phyloP scores from a whole-genome alignment of 352 stramenopile genomes.

The Phytopythium kandeliae region DNA sequence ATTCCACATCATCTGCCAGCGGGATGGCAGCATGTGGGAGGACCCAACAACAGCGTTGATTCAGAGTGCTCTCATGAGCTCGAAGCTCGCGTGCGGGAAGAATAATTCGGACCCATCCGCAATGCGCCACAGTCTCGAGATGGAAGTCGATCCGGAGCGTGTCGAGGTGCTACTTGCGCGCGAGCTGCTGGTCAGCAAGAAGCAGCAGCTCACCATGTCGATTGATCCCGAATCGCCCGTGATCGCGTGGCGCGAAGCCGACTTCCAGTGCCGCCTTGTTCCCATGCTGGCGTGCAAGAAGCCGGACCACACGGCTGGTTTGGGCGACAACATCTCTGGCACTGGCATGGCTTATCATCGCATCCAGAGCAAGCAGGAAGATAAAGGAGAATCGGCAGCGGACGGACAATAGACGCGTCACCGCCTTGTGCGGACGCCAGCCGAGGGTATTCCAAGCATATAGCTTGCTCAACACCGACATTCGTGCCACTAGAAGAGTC shows the following conservation, averaged over 20 bases:
- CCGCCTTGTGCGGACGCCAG: background rate
- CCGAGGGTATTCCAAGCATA: background rate
- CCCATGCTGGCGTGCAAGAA: conserved; percentile 83
- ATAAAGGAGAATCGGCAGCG: background rate
- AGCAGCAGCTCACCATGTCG: conserved; percentile 43
- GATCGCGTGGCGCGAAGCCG: conserved; percentile 57
- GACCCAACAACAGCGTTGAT: conserved; percentile 65
- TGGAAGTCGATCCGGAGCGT: conserved; percentile 68
- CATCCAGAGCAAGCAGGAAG: conserved; percentile 21
- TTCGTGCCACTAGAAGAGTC: background rate
- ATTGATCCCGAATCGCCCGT: conserved; percentile 67
- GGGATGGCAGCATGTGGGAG: conserved; percentile 50
- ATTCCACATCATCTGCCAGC: conserved; percentile 84
- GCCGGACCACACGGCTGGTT: conserved; percentile 68
- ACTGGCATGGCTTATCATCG: conserved; percentile 79
- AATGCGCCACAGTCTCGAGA: conserved; percentile 53
- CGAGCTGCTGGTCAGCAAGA: conserved; percentile 47
- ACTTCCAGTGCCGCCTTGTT: conserved; percentile 73
- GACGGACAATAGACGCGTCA: background rate
- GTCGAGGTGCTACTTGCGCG: conserved; percentile 60
- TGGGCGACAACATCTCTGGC: conserved; percentile 85
- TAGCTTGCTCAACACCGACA: background rate
- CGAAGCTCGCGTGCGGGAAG: conserved; percentile 73
- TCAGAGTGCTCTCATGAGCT: conserved; percentile 77
- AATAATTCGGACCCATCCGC: conserved; percentile 28